A percentile compares a stretch with the other conserved stretches of the same genome.
phyloP scores from a whole-genome alignment of 75 land plant species.

The Ceratopteris richardii region DNA sequence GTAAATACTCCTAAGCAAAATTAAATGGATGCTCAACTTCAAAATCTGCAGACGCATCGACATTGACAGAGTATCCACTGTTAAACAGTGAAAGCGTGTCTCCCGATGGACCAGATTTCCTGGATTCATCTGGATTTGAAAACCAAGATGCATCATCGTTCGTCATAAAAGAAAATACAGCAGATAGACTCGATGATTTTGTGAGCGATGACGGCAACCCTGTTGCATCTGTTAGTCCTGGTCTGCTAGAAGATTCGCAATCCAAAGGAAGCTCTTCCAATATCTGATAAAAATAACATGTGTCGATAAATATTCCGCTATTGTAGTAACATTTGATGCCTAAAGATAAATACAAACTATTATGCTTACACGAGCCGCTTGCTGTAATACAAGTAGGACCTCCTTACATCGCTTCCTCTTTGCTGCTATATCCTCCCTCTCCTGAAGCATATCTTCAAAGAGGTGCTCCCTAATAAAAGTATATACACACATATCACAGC shows the following conservation, averaged over 20 bases:
- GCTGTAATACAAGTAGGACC: constrained; percentile 25
- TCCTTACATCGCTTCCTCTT: constrained; percentile 32
- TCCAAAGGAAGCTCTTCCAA: constrained; percentile 30
- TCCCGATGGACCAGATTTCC: too few species aligned
- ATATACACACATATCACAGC: background rate
- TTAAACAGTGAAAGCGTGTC: too few species aligned
- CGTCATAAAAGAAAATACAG: too few species aligned
- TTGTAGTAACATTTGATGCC: background rate
- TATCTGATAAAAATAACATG: constrained; percentile 14
- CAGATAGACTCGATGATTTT: too few species aligned
- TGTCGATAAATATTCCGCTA: background rate
- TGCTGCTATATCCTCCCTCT: constrained; percentile 28
- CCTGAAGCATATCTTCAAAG: constrained; percentile 33
- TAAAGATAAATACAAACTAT: background rate
- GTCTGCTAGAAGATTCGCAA: constrained; percentile 9
- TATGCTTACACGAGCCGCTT: constrained; percentile 26
- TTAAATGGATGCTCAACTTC: too few species aligned
- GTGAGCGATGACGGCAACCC: too few species aligned
- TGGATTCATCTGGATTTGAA: too few species aligned
- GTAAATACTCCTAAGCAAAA: too few species aligned
- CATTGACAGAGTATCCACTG: background rate
- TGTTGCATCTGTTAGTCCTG: background rate
- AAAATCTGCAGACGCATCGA: too few species aligned
- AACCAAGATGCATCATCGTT: too few species aligned
- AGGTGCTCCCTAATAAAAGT: constrained; percentile 13